Conservation (phyloP, 768 basidiomycete species). For the Cystofilobasidium bisporidii region DNA sequence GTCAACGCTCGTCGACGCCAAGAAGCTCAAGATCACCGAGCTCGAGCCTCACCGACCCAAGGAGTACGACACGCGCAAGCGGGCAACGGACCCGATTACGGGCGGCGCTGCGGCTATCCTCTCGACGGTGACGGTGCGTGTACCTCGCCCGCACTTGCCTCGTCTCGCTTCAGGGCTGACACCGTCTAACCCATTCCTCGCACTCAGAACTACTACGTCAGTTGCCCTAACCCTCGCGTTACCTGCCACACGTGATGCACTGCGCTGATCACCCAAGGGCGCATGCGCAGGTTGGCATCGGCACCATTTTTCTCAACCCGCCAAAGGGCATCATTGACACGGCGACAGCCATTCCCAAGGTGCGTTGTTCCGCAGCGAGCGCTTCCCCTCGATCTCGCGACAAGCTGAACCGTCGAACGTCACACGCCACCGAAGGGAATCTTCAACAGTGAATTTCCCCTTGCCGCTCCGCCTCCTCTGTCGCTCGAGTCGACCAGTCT, state of each 20-base stretch:
- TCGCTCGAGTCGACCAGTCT: too few relatives aligned
- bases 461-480: background rate
- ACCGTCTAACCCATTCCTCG: background rate
- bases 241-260: too few relatives aligned
- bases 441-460: constrained; percentile 24
- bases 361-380: background rate
- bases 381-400: background rate
- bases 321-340: constrained; percentile 47
- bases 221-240: constrained; percentile 15
- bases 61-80: constrained; percentile 39
- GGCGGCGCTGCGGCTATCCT: constrained; percentile 48
- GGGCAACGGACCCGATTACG: constrained; percentile 44
- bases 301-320: constrained; percentile 46
- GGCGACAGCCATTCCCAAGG: constrained; percentile 46
- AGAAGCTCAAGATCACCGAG: constrained; percentile 43
- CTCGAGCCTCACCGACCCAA: constrained; percentile 48
- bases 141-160: background rate
- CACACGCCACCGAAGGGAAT: constrained; percentile 3
- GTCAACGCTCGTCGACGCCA: constrained; percentile 46
- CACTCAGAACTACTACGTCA: constrained; percentile 8
- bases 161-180: background rate
- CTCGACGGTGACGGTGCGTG: constrained; percentile 44
- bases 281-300: constrained; percentile 37
- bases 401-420: background rate
- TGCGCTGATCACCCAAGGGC: too few relatives aligned